Evolutionary conservation across 495 filamentous ascomycete species (phyloP).

Genomic region (Cenococcum geophilum): DNA sequence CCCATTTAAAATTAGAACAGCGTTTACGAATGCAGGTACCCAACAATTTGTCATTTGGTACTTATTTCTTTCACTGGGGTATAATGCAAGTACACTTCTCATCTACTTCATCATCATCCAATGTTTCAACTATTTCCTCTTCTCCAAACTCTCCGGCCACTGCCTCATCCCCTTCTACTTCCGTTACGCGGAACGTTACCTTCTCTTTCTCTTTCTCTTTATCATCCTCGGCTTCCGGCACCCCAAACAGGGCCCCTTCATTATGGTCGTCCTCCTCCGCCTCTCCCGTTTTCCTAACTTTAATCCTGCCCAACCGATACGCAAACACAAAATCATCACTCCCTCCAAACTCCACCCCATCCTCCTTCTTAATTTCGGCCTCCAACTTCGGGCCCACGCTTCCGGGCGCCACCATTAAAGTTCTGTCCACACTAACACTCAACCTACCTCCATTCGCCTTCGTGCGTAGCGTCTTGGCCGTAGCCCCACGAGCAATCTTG

Average conservation of each 20-base stretch:
- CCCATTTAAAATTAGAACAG: too few species aligned
- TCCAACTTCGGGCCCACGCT: conserved; percentile 6
- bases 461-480: neutral
- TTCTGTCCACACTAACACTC: neutral
- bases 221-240: neutral
- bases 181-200: too few species aligned
- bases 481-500: conserved; percentile 11
- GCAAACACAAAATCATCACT: conserved; percentile 18
- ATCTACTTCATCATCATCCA: too few species aligned
- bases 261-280: conserved; percentile 4
- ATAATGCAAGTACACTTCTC: too few species aligned
- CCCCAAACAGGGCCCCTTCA: conserved; percentile 9
- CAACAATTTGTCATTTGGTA: too few species aligned
- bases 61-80: too few species aligned
- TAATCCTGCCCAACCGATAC: conserved; percentile 9
- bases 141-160: too few species aligned
- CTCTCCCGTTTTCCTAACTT: neutral
- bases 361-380: neutral
- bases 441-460: neutral
- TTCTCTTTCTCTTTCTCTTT: too few species aligned
- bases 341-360: neutral
- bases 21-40: too few species aligned
- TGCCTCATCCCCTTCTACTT: too few species aligned
- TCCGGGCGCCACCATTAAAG: neutral
- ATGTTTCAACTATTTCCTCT: too few species aligned